Percentiles rank a stretch among this genome's conserved stretches.
phyloP scores from a whole-genome alignment of 805 yeast genomes.

The Jamesozyma hellenica region DNA sequence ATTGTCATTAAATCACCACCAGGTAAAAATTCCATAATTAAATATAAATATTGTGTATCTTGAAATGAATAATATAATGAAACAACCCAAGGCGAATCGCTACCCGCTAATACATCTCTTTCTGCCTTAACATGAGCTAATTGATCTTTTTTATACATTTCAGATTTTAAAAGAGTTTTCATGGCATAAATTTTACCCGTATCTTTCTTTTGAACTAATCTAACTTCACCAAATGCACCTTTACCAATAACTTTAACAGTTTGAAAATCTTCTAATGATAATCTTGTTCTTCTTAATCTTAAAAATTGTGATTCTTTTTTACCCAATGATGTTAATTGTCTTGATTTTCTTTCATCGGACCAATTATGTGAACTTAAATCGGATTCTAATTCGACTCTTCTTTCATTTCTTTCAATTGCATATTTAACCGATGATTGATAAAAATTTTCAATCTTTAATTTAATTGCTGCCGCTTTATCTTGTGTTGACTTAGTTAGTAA shows the following conservation, averaged over 20 bases:
- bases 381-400: conserved; percentile 78
- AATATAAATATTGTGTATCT: conserved; percentile 69
- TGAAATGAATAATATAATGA: conserved; percentile 68
- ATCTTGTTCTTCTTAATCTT: conserved; percentile 73
- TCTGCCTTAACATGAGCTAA: conserved; percentile 93
- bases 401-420: conserved; percentile 91
- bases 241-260: conserved; percentile 89
- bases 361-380: conserved; percentile 56
- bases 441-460: conserved; percentile 71
- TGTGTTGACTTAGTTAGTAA: conserved; percentile 61
- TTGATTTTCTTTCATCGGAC: conserved; percentile 74
- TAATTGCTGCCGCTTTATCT: conserved; percentile 76
- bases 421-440: conserved; percentile 79
- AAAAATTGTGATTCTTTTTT: conserved; percentile 80
- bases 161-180: conserved; percentile 84
- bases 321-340: conserved; percentile 76
- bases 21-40: conserved; percentile 90
- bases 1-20: conserved; percentile 90
- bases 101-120: conserved; percentile 86
- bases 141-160: conserved; percentile 92
- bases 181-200: conserved; percentile 86
- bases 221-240: conserved; percentile 96
- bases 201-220: conserved; percentile 86
- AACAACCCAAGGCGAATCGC: conserved; percentile 85
- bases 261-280: conserved; percentile 71